Evolutionary conservation across 345 rosid species (phyloP), one percentile per base, ranked within the genome.

Genomic region (Boechera stricta): DNA sequence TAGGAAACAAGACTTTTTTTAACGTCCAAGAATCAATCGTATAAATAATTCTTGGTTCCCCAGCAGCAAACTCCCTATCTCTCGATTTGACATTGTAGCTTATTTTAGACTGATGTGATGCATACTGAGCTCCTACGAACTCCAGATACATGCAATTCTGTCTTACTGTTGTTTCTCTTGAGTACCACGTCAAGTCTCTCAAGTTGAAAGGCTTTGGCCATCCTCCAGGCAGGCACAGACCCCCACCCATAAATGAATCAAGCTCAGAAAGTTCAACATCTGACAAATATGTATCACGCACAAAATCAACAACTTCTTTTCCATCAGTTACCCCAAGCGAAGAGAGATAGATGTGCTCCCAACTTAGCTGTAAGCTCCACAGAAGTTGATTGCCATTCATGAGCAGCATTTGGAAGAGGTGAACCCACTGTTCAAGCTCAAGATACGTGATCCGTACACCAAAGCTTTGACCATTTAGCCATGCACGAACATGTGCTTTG

Each of bases 301-400:
- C 98, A 85, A 86, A 77, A 65, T 72, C 83, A 55, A 94, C 75
- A 67, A 90, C 81, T 53, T 77, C 82, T 67, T 73, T 80, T 66
- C 94, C 98, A 69, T 79, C 88, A 79, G 80, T 74, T 82, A 84
- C 87, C 28, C 97, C 97, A 33, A 94, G 82, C 66, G 98, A 86
- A 55, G 92, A 92, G 60, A 90, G 83, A 84, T 92, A 94, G n/a
- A 89, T 88, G 76, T 92, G 95, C 76, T 89, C 95, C 97, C 95
- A 94, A 80, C 98, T 90, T 71, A 84, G 82, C 55, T 87, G 89
- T 42, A 94, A 87, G 72, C 98, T 94, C 98, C 98, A 92, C 35
- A 81, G 11, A 57, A 86, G 85, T 73, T 78, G 87, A 80, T 86
- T 88, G 11, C 98, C 98, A 75, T 80, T 89, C 74, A 70, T 67